These are phyloP conservation scores for Lactifluus volemus DNA, from an alignment of 768 basidiomycete genomes.

Conservation along the genomic window DNA sequence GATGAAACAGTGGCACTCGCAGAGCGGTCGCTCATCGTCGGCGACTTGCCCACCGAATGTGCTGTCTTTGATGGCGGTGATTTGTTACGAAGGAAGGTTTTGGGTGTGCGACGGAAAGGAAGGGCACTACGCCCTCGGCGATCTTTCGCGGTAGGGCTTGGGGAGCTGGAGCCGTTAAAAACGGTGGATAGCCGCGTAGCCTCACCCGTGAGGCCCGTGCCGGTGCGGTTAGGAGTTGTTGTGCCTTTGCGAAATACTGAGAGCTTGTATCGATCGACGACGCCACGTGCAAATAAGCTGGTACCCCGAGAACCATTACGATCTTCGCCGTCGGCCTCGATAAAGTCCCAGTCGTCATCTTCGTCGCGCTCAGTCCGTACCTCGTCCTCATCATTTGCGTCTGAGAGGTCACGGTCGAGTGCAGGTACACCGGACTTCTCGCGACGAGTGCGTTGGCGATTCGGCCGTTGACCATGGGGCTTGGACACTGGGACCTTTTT, in stretches of 20 bases:
- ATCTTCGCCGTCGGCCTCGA: constrained; percentile 75
- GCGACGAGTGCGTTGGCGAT: constrained; percentile 38
- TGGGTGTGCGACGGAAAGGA: constrained; percentile 63
- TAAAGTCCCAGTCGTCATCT: constrained; percentile 89
- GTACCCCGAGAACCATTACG: constrained; percentile 71
- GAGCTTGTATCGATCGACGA: constrained; percentile 79
- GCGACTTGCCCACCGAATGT: constrained; percentile 29
- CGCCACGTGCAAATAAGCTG: constrained; percentile 84
- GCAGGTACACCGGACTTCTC: constrained; percentile 82
- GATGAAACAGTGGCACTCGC: constrained; percentile 37
- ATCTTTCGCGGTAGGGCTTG: constrained; percentile 42
- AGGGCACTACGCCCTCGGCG: constrained; percentile 64
- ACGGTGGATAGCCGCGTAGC: constrained; percentile 23
- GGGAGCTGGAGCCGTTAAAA: constrained; percentile 34
- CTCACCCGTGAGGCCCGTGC: constrained; percentile 53
- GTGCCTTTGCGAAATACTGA: constrained; percentile 82
- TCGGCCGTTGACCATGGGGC: constrained; percentile 19
- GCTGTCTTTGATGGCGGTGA: constrained; percentile 47
- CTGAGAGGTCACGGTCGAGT: constrained; percentile 62
- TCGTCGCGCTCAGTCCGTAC: constrained; percentile 41
- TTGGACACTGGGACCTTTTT: constrained; percentile 12
- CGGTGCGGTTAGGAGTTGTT: constrained; percentile 48
- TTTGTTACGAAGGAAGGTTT: constrained; percentile 65
- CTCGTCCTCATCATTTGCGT: constrained; percentile 38
- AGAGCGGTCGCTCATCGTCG: constrained; percentile 35